These are phyloP conservation scores for Suillus tomentosus DNA, from an alignment of 768 basidiomycete species.

Conservation along the genomic window DNA sequence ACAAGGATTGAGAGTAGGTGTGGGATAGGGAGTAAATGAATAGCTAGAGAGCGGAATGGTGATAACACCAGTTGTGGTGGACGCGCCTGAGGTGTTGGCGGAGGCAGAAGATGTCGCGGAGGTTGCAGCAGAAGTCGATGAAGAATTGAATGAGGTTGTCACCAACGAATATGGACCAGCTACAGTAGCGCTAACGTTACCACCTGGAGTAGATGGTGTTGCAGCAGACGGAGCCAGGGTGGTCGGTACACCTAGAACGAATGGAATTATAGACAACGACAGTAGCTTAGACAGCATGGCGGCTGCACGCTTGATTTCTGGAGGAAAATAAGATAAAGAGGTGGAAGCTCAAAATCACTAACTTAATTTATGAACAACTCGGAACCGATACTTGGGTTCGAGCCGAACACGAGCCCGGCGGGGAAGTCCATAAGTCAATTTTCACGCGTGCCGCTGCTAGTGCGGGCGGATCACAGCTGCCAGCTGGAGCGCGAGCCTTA, in stretches of 20 bases:
- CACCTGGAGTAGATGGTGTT: not conserved
- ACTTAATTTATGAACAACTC: not conserved
- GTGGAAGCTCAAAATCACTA: not conserved
- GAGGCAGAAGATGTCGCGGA: not conserved
- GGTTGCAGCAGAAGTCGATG: not conserved
- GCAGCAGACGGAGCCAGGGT: not conserved
- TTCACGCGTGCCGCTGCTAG: not conserved
- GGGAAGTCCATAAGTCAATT: not conserved
- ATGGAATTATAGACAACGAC: not conserved
- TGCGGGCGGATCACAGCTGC: not conserved
- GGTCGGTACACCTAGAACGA: not conserved
- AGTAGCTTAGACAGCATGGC: not conserved
- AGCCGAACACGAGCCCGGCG: not conserved
- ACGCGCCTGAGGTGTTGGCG: slow-evolving; percentile 12
- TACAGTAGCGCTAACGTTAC: not conserved
- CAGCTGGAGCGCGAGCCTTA: not conserved
- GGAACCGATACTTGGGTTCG: not conserved
- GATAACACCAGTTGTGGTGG: slow-evolving; percentile 24
- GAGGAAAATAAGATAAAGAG: not conserved
- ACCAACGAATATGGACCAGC: not conserved
- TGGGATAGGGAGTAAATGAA: slow-evolving; percentile 57
- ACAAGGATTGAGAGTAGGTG: slow-evolving; percentile 51
- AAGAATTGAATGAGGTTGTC: not conserved
- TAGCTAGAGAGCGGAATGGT: slow-evolving; percentile 39
- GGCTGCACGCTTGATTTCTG: not conserved